Evolutionary conservation across 164 flowering plant genomes (phyloP), one percentile per base, ranked within the genome.

Genomic region (Warburgia ugandensis): DNA sequence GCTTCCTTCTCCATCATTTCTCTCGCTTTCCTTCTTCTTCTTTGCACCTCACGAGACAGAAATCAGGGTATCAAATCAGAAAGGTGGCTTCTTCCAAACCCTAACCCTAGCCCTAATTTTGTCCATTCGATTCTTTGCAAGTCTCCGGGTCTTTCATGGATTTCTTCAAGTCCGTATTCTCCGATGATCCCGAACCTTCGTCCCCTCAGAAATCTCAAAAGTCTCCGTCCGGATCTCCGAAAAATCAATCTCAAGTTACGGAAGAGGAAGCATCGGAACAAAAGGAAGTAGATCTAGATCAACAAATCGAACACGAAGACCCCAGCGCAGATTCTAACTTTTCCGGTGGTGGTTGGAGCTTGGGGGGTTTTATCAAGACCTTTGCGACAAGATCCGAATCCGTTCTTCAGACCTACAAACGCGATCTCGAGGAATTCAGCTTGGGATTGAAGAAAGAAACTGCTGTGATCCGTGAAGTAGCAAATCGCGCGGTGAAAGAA

Each of bases 161-260:
- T 68, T 81, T 85, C 75, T 83, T 88, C 84, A 84, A 74, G 65
- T 73, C 89, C 38, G 83, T 83, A 40, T 83, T 85, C 77, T 28
- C 86, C 12, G 76, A 74, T n/a, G 83, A 77, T 29, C 56, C 62
- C 46, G 55, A 61, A 23, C 29, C 54, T 1, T 48, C 58, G 21
- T 33, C 22, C 17, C 28, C 36, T 4, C 48, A 40, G 25, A n/a
- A 28, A 16, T 33, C 49, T 12, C 20, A 21, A 20, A 29, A 22
- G 6, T 29, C 40, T 6, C 33, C 1, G 4, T 36, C 53, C 9
- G 32, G 29, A 21, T 26, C 43, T 9, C 65, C 59, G 3, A 29
- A 40, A 10, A 35, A 37, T 7, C 30, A 29, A 44, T 29, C 44
- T 12, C 45, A 48, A 44, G 27, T 27, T 22, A 19, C 30, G 19